Percentiles rank a stretch among this genome's conserved stretches.
phyloP scores from a whole-genome alignment of 257 asterid species.

The Rubia yunnanensis region DNA sequence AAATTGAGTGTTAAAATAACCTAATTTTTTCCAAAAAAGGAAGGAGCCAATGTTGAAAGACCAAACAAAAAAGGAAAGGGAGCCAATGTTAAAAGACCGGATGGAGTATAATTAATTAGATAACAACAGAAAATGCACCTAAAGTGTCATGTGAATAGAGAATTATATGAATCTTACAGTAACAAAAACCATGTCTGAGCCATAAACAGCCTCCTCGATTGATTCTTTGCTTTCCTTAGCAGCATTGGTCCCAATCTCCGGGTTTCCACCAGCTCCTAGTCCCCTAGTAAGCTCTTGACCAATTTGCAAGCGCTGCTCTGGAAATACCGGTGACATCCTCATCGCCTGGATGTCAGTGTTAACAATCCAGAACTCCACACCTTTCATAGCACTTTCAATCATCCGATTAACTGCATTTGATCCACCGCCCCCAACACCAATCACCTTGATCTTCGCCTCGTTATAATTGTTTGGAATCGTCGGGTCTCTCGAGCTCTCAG shows the following conservation, averaged over 20 bases:
- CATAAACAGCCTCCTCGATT: conserved; percentile 66
- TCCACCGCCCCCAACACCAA: conserved; percentile 99
- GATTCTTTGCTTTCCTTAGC: conserved; percentile 83
- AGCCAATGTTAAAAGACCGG: too few relatives aligned
- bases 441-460: conserved; percentile 88
- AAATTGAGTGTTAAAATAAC: too few relatives aligned
- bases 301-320: conserved; percentile 70
- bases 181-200: conserved; percentile 51
- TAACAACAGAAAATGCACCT: background rate
- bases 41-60: too few relatives aligned
- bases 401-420: conserved; percentile 96
- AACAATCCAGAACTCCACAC: conserved; percentile 96
- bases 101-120: too few relatives aligned
- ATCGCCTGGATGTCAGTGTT: conserved; percentile 92
- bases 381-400: conserved; percentile 84
- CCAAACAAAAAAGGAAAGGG: too few relatives aligned
- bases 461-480: conserved; percentile 39
- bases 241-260: conserved; percentile 85
- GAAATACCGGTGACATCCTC: conserved; percentile 72
- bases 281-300: conserved; percentile 92
- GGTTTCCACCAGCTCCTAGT: conserved; percentile 99
- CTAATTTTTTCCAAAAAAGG: too few relatives aligned
- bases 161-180: conserved; percentile 24
- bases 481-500: conserved; percentile 46
- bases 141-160: background rate